Conservation (phyloP, 179 eudicot species). For the Silene noctiflora region DNA sequence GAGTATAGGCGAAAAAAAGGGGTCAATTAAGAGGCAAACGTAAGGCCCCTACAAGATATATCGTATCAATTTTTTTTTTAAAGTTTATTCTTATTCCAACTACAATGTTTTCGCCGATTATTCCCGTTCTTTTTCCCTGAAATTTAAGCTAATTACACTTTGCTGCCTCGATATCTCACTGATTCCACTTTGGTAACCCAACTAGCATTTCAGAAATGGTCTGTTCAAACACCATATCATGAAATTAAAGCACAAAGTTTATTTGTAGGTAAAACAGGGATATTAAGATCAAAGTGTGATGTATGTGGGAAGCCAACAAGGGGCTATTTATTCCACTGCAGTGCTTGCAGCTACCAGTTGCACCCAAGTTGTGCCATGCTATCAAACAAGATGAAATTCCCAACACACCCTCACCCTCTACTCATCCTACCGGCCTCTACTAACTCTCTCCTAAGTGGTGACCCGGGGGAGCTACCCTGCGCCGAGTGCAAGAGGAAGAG, state of each 20-base stretch:
- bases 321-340: slow-evolving; percentile 70
- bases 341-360: slow-evolving; percentile 70
- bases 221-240: background rate
- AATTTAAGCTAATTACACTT: background rate
- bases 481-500: slow-evolving; percentile 62
- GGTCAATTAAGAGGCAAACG: background rate
- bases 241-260: background rate
- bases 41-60: background rate
- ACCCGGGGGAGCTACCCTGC: slow-evolving; percentile 33
- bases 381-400: slow-evolving; percentile 50
- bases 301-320: slow-evolving; percentile 63
- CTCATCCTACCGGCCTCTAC: slow-evolving; percentile 47
- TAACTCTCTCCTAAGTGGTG: slow-evolving; percentile 11
- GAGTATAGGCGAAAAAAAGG: background rate
- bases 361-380: slow-evolving; percentile 91
- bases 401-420: slow-evolving; percentile 61
- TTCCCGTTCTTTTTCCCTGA: background rate
- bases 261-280: slow-evolving; percentile 47
- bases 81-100: background rate
- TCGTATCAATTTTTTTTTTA: background rate
- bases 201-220: background rate
- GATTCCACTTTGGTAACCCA: background rate
- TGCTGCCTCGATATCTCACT: background rate
- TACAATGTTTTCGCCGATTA: too few relatives aligned
- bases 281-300: slow-evolving; percentile 62